Evolutionary conservation across 306 rosid genomes (phyloP).

Genomic region (Lagenaria siceraria): DNA sequence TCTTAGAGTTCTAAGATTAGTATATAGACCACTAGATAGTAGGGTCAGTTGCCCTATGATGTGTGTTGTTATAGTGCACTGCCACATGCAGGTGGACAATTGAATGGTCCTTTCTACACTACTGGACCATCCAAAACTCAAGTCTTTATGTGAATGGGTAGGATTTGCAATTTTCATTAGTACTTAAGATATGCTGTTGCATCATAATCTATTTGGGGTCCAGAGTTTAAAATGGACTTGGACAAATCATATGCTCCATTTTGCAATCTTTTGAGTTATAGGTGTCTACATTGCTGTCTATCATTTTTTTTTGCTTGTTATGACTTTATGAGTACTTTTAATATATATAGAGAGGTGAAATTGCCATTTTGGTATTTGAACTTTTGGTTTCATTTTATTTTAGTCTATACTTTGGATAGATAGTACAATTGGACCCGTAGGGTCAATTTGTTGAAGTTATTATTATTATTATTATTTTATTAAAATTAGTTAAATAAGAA

Average conservation of each 20-base stretch:
- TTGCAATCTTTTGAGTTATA: neutral
- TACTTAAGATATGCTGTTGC: neutral
- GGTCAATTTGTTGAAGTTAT: no score
- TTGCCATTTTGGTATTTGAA: no score
- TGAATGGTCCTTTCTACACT: neutral
- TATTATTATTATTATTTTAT: no score
- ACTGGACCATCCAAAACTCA: neutral
- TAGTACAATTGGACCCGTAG: no score
- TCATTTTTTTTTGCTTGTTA: neutral
- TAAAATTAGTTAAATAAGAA: no score
- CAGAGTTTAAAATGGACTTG: neutral
- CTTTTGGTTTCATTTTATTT: no score
- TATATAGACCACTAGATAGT: neutral
- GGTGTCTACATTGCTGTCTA: neutral
- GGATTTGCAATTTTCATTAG: neutral
- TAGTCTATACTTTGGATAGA: no score
- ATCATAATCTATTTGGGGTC: conserved; percentile 4
- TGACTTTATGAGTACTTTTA: neutral
- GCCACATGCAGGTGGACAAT: neutral
- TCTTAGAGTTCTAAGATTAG: neutral
- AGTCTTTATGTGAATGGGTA: neutral
- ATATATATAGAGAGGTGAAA: no score
- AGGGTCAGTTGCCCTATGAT: neutral
- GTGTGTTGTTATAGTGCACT: neutral
- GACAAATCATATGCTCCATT: neutral